Evolutionary conservation across 169 alveolate genomes (phyloP), one percentile per base, ranked within the genome.

Genomic region (Plasmodium yoelii): DNA sequence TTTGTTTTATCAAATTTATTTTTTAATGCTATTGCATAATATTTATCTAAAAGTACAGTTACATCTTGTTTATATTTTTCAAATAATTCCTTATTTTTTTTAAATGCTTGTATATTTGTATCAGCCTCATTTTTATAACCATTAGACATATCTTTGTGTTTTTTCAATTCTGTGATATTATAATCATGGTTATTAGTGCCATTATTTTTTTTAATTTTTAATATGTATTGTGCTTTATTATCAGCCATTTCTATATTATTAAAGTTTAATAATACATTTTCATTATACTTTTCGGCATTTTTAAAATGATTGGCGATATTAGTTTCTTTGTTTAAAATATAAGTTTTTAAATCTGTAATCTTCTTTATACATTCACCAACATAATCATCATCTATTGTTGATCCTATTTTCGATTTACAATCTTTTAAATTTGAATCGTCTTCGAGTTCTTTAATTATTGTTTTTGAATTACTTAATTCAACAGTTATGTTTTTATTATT

Each of bases 201-300:
- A 2, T 0, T 47, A n/a, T n/a, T 44, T 13, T 46, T 2, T 15
- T 69, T 69, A 44, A 1, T 26, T n/a, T 9, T 19, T 47, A 22
- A 22, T 42, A 69, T 15, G 1, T 42, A 2, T 8, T 46, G 47
- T 7, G 22, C 8, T 69, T 69, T 69, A 6, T n/a, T 47, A 7
- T 69, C 22, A 18, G 49, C 77, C 15, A 56, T 69, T 19, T 69
- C 47, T 15, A 34, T 19, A 69, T 47, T 69, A 7, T 39, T 39
- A 6, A 69, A 8, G 15, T 47, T 6, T 13, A 34, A 19, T 19
- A 15, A 18, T 4, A 56, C 42, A 44, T 69, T 69, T 13, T 69
- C 47, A 12, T 69, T 69, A 69, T 69, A 69, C 47, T 69, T 49
- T 28, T 69, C 22, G 10, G 26, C 47, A 34, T 34, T 34, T 34